phyloP scores from a whole-genome alignment of 108 stramenopile species.

The Licmophora abbreviata region DNA sequence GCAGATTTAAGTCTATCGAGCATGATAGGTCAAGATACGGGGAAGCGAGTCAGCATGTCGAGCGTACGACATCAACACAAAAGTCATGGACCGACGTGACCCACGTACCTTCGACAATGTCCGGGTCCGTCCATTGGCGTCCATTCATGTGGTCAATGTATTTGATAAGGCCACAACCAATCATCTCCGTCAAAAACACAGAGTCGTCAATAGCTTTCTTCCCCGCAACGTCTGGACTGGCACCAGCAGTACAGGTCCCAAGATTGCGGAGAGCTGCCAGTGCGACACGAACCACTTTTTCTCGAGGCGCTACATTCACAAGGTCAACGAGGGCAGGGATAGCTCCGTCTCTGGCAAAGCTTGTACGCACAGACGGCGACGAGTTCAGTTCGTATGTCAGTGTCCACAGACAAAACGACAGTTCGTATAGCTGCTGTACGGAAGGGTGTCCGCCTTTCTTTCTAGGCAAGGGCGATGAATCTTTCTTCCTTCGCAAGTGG shows the following conservation, averaged over 20 bases:
- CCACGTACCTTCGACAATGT: too few relatives aligned
- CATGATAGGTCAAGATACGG: too few relatives aligned
- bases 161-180: slow-evolving; percentile 60
- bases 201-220: slow-evolving; percentile 4
- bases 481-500: too few relatives aligned
- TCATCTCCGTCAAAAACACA: slow-evolving; percentile 62
- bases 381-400: slow-evolving; percentile 61
- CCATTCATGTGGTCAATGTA: slow-evolving; percentile 42
- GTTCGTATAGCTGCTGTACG: slow-evolving; percentile 81
- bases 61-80: too few relatives aligned
- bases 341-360: slow-evolving; percentile 49
- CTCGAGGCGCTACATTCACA: slow-evolving; percentile 67
- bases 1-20: slow-evolving; percentile 52
- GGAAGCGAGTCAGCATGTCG: too few relatives aligned
- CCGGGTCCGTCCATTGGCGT: slow-evolving; percentile 77
- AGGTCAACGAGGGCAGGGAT: slow-evolving; percentile 55
- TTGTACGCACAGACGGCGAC: slow-evolving; percentile 17
- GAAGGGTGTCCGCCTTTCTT: too few relatives aligned
- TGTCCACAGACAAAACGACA: slow-evolving; percentile 87
- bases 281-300: slow-evolving; percentile 80
- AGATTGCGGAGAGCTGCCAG: slow-evolving; percentile 66
- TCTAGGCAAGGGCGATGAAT: too few relatives aligned
- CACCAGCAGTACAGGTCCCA: slow-evolving; percentile 44
- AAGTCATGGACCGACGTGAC: too few relatives aligned
- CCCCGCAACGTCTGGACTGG: background rate